Evolutionary conservation across 441 rosid species (phyloP), one percentile per base, ranked within the genome.

Genomic region (Adansonia rubrostipa): DNA sequence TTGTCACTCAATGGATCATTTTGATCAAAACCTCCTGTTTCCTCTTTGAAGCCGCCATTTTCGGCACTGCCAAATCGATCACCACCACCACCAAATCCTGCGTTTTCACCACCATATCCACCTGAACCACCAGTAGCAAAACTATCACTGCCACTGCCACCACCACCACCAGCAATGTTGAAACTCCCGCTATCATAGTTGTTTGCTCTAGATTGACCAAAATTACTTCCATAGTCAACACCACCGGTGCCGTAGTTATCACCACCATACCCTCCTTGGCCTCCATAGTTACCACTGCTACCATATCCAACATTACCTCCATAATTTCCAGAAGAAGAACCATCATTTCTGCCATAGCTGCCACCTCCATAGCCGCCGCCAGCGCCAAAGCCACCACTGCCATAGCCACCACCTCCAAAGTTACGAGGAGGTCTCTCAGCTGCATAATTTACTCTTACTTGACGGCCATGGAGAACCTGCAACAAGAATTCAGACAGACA

Each of bases 381-480:
- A 42, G 79, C 80, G 0, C 81, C 82, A n/a, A 63, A 74, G 42
- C 79, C 47, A 0, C 87, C 86, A 19, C 75, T 54, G 0, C 80
- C 81, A 33, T 70, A 73, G 8, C 77, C 77, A 48, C 79, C 79
- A 42, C 81, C 80, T 0, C 78, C 79, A 4, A 58, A 71, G 33
- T 67, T 76, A 33, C 84, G 80, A 68, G 83, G 86, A 62, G 88
- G 75, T 81, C 94, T 88, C 11, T 95, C 99, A 72, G 78, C 74
- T 73, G 99, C 99, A 87, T 82, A 92, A 82, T 89, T 89, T 78
- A 95, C 98, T 85, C 86, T 91, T 54, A 95, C 80, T 3, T 76
- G 78, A 75, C 98, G 92, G 17, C 99, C 99, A 80, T 89, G 87
- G 68, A 95, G 94, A 66, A 88, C 94, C 98, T 95, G 86, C 5